A percentile compares a stretch with the other conserved stretches of the same genome.
phyloP scores from a whole-genome alignment of 257 asterid genomes.

The Solanum gracilifrons region DNA sequence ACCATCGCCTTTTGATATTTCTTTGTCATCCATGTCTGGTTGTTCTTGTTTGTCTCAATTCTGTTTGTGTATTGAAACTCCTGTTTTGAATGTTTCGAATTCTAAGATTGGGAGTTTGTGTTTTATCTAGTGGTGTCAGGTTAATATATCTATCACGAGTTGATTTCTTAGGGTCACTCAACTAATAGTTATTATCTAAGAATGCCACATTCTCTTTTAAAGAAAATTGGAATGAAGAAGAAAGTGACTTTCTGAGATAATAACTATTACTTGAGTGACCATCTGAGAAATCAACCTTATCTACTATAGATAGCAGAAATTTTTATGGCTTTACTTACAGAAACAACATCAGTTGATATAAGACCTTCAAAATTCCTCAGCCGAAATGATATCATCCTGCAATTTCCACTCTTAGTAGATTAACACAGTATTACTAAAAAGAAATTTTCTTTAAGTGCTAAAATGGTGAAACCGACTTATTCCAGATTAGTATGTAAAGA shows the following conservation, averaged over 20 bases:
- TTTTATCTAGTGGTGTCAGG: background rate
- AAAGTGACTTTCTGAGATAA: too few species aligned
- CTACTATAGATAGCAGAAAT: background rate
- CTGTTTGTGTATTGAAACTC: too few species aligned
- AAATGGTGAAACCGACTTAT: background rate
- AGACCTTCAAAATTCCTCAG: slow-evolving; percentile 48
- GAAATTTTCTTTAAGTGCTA: background rate
- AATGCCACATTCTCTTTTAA: background rate
- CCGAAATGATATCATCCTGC: slow-evolving; percentile 51
- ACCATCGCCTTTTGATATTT: too few species aligned
- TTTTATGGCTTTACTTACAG: slow-evolving; percentile 19
- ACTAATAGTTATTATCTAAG: background rate
- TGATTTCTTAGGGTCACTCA: background rate
- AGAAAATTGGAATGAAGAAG: too few species aligned
- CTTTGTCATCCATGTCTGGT: too few species aligned
- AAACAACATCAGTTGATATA: slow-evolving; percentile 22
- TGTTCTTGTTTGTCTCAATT: too few species aligned
- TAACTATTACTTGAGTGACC: too few species aligned
- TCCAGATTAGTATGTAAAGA: background rate
- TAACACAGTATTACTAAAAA: background rate
- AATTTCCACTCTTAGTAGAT: background rate
- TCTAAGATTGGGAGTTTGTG: too few species aligned
- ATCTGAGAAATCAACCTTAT: background rate
- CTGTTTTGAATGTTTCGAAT: too few species aligned
- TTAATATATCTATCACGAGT: background rate